These are phyloP conservation scores for Fusarium tanahbumbuense DNA, from an alignment of 2,329 filamentous ascomycete species.

Conservation along the genomic window DNA sequence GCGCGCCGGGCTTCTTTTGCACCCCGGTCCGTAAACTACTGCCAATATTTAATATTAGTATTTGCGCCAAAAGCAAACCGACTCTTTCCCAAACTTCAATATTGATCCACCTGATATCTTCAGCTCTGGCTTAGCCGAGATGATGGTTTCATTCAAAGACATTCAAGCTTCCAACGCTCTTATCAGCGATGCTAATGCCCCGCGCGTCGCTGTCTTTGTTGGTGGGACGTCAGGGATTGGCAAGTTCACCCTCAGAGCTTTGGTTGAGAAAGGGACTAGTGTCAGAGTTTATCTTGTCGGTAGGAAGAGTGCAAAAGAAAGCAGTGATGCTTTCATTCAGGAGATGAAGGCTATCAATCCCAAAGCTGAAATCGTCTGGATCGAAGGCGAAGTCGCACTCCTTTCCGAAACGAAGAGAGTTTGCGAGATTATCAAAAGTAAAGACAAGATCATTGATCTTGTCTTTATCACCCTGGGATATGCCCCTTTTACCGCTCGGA, in stretches of 20 bases:
- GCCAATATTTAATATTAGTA: constrained; percentile 1
- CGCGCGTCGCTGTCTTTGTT: constrained; percentile 56
- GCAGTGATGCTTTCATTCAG: constrained; percentile 49
- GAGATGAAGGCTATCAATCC: constrained; percentile 53
- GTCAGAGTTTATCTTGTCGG: constrained; percentile 58
- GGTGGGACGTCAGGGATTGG: constrained; percentile 62
- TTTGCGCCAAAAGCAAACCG: background rate
- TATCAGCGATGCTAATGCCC: constrained; percentile 53
- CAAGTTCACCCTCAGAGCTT: constrained; percentile 52
- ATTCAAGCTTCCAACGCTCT: constrained; percentile 54
- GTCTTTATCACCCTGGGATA: constrained; percentile 60
- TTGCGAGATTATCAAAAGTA: constrained; percentile 53
- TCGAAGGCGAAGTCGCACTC: constrained; percentile 57
- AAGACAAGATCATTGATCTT: constrained; percentile 56
- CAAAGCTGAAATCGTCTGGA: constrained; percentile 56
- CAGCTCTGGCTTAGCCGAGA: background rate
- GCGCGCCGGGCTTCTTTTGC: background rate
- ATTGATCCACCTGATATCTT: background rate
- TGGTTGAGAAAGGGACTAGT: constrained; percentile 51
- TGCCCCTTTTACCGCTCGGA: constrained; percentile 53
- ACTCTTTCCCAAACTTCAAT: background rate
- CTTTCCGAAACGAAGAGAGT: constrained; percentile 56
- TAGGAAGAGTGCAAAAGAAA: constrained; percentile 52
- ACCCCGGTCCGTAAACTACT: background rate
- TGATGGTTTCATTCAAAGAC: constrained; percentile 51